Evolutionary conservation across 441 rosid species (phyloP).

Genomic region (Viola pubescens): DNA sequence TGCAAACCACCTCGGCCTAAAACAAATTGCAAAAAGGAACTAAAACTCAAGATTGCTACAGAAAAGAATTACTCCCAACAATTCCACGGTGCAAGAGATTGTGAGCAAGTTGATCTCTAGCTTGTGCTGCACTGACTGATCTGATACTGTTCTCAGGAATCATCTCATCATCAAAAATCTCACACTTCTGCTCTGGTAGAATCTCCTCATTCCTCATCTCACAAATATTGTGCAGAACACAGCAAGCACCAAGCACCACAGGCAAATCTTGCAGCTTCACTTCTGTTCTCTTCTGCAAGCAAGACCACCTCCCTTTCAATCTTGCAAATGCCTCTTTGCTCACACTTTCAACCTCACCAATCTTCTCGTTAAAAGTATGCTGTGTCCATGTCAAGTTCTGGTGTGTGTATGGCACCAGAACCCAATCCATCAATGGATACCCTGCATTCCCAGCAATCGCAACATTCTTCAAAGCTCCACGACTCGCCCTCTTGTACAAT

Average conservation of each 20-base stretch:
- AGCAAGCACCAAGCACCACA: slow-evolving; percentile 73
- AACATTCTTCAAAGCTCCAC: slow-evolving; percentile 57
- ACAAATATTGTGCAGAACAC: slow-evolving; percentile 74
- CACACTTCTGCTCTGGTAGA: slow-evolving; percentile 37
- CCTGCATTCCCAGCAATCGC: slow-evolving; percentile 68
- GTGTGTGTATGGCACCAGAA: slow-evolving; percentile 69
- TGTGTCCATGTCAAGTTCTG: slow-evolving; percentile 77
- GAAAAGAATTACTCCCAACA: slow-evolving; percentile 23
- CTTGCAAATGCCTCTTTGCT: slow-evolving; percentile 49
- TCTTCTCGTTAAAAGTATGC: slow-evolving; percentile 60
- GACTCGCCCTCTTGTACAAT: slow-evolving; percentile 45
- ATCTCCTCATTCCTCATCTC: slow-evolving; percentile 59
- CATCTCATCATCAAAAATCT: slow-evolving; percentile 59
- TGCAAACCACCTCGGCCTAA: not conserved
- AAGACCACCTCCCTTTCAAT: slow-evolving; percentile 67
- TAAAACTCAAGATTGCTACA: no score
- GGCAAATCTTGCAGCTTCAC: slow-evolving; percentile 78
- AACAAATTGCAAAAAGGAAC: not conserved
- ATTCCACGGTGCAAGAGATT: slow-evolving; percentile 71
- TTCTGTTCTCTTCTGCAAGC: slow-evolving; percentile 73
- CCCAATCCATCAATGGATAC: slow-evolving; percentile 62
- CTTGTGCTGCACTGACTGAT: slow-evolving; percentile 35
- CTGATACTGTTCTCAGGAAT: slow-evolving; percentile 47
- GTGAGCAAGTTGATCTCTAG: slow-evolving; percentile 69
- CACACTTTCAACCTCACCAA: slow-evolving; percentile 35